A percentile compares a stretch with the other conserved stretches of the same genome.
Conservation (phyloP, 1,284 basidiomycete species). For the Ganoderma multipileum region DNA sequence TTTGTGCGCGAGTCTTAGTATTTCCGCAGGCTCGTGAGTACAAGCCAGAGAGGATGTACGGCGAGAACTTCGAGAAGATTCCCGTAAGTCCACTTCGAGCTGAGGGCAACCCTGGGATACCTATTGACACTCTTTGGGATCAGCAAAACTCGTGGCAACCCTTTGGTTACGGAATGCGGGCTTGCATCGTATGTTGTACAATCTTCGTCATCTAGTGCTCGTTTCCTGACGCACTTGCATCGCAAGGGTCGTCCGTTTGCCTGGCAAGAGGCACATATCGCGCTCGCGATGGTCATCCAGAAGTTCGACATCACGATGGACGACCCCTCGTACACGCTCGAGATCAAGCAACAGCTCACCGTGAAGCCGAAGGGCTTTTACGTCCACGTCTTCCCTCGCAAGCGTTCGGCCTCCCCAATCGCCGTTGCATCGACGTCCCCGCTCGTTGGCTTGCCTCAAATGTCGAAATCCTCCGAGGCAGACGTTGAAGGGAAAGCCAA, state of each 20-base stretch:
- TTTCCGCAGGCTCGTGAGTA: conserved; percentile 43
- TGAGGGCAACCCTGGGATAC: background rate
- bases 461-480: conserved; percentile 8
- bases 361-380: conserved; percentile 54
- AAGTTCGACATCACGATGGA: conserved; percentile 53
- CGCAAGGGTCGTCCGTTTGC: conserved; percentile 51
- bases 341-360: conserved; percentile 53
- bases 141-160: conserved; percentile 55
- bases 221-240: background rate
- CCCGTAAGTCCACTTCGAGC: conserved; percentile 40
- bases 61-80: conserved; percentile 52
- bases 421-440: conserved; percentile 23
- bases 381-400: conserved; percentile 49
- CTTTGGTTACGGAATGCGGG: conserved; percentile 51
- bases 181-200: conserved; percentile 45
- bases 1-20: background rate
- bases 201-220: background rate
- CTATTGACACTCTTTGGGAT: conserved; percentile 11
- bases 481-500: background rate
- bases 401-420: conserved; percentile 25
- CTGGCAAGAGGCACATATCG: conserved; percentile 55
- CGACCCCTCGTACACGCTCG: conserved; percentile 51
- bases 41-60: conserved; percentile 56
- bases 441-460: conserved; percentile 24
- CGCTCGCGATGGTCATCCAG: conserved; percentile 50